Conservation (phyloP, 176 grass and related monocot genomes). For the bread wheat (Triticum aestivum) region IWGSC_CS_RefSeq_v2.1 NC_057807.1:330921928-330922427, state of each 20-base stretch:
- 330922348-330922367: constrained; percentile 56
- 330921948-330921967: not conserved
- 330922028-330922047: not conserved
- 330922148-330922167: not conserved
- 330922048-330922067: not conserved
- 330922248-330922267: not conserved
- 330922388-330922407: constrained; percentile 77
- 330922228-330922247: not conserved
- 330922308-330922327: constrained; percentile 19
- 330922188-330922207: not conserved
- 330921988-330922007: not conserved
- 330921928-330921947: not conserved
- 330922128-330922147: not conserved
- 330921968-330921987: not conserved
- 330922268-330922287: not conserved
- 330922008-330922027: not conserved
- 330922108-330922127: not conserved
- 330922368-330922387: constrained; percentile 56
- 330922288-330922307: not conserved
- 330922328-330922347: constrained; percentile 31
- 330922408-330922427: constrained; percentile 80
- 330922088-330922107: not conserved
- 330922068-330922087: no score
- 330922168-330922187: not conserved
- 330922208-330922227: not conserved